Evolutionary conservation across 2,329 filamentous ascomycete species (phyloP).

Genomic region (Aspergillus intermedius): DNA sequence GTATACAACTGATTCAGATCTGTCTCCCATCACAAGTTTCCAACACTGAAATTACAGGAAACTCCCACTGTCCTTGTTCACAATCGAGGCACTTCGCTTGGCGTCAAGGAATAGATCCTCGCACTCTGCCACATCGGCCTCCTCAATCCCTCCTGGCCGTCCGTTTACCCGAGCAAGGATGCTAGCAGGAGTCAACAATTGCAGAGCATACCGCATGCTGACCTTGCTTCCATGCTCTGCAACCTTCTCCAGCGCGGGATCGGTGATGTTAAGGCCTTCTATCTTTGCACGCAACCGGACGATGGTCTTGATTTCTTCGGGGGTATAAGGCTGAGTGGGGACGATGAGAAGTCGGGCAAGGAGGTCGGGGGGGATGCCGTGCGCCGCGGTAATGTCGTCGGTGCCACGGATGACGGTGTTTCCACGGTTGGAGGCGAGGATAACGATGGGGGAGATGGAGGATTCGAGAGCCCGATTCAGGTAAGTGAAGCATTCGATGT

Average conservation of each 20-base stretch:
- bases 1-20: conserved; percentile 14
- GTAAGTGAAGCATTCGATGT: conserved; percentile 98
- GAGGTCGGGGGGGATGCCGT: conserved; percentile 91
- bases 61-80: conserved; percentile 57
- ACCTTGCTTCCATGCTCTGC: conserved; percentile 81
- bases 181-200: conserved; percentile 81
- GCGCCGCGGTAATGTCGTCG: conserved; percentile 69
- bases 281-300: conserved; percentile 76
- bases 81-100: conserved; percentile 65
- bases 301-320: conserved; percentile 87
- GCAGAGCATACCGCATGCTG: conserved; percentile 85
- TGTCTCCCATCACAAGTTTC: neutral
- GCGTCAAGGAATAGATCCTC: conserved; percentile 80
- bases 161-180: conserved; percentile 84
- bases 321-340: conserved; percentile 82
- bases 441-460: conserved; percentile 89
- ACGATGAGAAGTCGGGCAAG: conserved; percentile 91
- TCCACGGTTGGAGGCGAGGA: conserved; percentile 93
- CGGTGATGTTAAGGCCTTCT: conserved; percentile 71
- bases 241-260: conserved; percentile 80
- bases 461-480: conserved; percentile 97
- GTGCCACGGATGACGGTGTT: conserved; percentile 88
- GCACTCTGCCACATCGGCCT: conserved; percentile 71
- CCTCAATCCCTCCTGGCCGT: conserved; percentile 63
- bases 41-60: conserved; percentile 48